Evolutionary conservation across 768 basidiomycete species (phyloP), one percentile per base, ranked within the genome.

Genomic region (Leucocoprinus birnbaumii): DNA sequence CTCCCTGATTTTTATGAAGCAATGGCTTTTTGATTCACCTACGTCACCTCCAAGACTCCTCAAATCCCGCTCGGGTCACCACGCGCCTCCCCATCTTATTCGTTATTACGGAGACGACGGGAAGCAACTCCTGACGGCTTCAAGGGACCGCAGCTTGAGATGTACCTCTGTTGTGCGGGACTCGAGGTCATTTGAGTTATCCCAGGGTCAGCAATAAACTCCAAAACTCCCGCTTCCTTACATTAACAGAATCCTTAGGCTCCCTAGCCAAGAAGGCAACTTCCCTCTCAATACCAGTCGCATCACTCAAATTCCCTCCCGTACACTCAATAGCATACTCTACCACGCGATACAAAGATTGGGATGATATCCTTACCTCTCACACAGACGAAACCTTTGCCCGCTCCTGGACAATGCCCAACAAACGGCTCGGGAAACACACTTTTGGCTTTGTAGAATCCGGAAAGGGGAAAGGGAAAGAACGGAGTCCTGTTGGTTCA

Each of bases 71-170:
- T 88, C 92, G 0, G 97, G 97, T 34, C 97, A 99, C 63, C 89
- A 89, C 59, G 79, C 85, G 0, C 94, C 97, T 16, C 94, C 94
- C 0, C 88, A 94, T 65, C 77, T 94, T 18, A 92, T 99, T 47
- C 80, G 95, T 53, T 98, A 93, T 69, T 98, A 97, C 67, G 96
- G 95, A 11, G 86, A 90, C n/a, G 96, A 99, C 63, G 97, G 97
- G 2, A 99, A 99, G 71, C 87, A 93, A 58, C 72, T 99, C 7
- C 70, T 99, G 44, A 94, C 91, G 3, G 88, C 92, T 3, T 94
- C 93, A 2, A 73, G 87, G 55, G 97, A 99, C 68, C 85, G 94
- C 31, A 89, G 90, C 60, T 71, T 99, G 50, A 79, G 97, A 35
- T 93, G 85, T 65, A 95, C 91, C 2, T 93, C 89, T 43, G 89